A percentile compares a stretch with the other conserved stretches of the same genome.
phyloP scores from a whole-genome alignment of 208 protist species.

The Wallacemonas sp. region DNA sequence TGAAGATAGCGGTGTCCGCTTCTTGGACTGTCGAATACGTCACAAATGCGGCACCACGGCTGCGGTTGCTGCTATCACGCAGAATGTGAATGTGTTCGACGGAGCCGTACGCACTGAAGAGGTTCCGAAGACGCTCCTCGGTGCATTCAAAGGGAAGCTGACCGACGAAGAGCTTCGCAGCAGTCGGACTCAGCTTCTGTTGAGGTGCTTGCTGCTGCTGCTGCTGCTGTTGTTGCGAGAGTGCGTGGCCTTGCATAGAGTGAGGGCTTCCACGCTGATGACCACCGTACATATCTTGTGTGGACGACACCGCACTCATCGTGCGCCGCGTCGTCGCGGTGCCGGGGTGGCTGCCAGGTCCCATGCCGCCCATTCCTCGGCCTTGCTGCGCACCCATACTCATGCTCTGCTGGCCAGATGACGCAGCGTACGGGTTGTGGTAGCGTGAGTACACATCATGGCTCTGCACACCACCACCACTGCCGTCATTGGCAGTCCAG shows the following conservation, averaged over 20 bases:
- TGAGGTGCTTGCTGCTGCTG: conserved; percentile 29
- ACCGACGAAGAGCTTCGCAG: conserved; percentile 86
- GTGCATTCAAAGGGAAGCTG: conserved; percentile 86
- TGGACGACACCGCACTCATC: conserved; percentile 2
- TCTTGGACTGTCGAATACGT: conserved; percentile 81
- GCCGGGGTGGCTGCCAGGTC: not conserved
- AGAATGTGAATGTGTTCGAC: conserved; percentile 90
- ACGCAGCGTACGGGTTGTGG: not conserved
- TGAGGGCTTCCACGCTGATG: conserved; percentile 1
- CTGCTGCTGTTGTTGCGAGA: conserved; percentile 12
- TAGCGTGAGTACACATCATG: conserved; percentile 6
- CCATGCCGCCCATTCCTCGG: conserved; percentile 1
- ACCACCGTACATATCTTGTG: conserved; percentile 5
- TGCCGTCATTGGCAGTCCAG: conserved; percentile 27
- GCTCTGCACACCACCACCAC: conserved; percentile 10
- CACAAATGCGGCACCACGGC: conserved; percentile 82
- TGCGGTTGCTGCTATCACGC: conserved; percentile 70
- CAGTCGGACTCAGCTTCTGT: conserved; percentile 42
- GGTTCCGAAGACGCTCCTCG: conserved; percentile 74
- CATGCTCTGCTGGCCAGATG: not conserved
- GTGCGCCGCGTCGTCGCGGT: not conserved
- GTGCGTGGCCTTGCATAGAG: not conserved
- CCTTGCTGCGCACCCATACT: not conserved
- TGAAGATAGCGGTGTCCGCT: conserved; percentile 87
- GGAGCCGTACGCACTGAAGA: conserved; percentile 85